A percentile compares a stretch with the other conserved stretches of the same genome.
Evolutionary conservation across 345 rosid genomes (phyloP).

Genomic region (Lepidium africanum): DNA sequence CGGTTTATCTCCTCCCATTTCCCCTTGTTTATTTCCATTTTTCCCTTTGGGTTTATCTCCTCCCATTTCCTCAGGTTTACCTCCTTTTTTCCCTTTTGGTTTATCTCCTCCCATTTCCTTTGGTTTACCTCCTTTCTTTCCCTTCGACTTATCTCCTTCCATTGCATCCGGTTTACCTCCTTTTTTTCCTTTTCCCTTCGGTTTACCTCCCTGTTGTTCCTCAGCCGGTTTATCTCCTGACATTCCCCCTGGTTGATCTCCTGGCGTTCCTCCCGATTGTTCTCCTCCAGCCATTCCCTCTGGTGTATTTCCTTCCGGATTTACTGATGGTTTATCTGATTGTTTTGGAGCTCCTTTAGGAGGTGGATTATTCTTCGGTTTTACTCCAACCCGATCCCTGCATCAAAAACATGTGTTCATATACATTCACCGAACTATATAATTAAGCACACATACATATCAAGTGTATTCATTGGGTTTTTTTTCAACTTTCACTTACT

Average conservation of each 20-base stretch:
- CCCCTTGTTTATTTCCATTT: background rate
- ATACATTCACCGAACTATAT: background rate
- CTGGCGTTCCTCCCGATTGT: background rate
- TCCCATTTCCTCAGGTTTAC: too few species aligned
- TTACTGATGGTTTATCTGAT: background rate
- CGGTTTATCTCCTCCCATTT: background rate
- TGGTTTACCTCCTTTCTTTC: background rate
- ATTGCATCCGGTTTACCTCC: background rate
- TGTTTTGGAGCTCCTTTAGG: constrained; percentile 6
- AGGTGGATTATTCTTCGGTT: constrained; percentile 16
- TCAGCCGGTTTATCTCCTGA: background rate
- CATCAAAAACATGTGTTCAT: background rate
- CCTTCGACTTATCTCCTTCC: background rate
- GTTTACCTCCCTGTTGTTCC: background rate
- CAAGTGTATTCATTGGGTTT: background rate
- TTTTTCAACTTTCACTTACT: constrained; percentile 20
- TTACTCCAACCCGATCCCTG: constrained; percentile 11
- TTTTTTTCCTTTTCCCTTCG: background rate
- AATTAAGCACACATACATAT: background rate
- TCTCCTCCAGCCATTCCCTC: background rate
- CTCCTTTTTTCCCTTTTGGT: background rate
- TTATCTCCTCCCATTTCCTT: background rate
- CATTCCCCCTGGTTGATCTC: background rate
- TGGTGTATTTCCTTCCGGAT: background rate
- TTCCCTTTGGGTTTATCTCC: background rate